A percentile compares a stretch with the other conserved stretches of the same genome.
These are phyloP conservation scores for Potentilla sterilis DNA, from an alignment of 306 rosid species.

Conservation along the genomic window DNA sequence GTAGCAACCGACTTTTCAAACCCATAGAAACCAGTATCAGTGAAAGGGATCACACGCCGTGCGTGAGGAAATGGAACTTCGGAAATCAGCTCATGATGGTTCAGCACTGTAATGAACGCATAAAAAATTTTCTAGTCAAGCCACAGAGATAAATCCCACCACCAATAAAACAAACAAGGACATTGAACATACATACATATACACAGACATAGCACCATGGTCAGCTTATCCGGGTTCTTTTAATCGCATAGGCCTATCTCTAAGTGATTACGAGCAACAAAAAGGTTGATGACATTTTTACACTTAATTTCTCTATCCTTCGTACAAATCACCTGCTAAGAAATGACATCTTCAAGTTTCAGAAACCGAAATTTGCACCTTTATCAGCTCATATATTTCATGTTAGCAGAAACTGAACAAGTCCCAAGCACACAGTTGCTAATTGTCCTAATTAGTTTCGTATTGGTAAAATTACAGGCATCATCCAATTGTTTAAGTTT, in stretches of 20 bases:
- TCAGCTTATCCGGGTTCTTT: not conserved
- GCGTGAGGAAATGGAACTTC: slow-evolving; percentile 39
- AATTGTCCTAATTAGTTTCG: not conserved
- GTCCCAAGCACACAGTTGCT: not conserved
- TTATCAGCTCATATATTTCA: slow-evolving; percentile 8
- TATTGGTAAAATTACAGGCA: not conserved
- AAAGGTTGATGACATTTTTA: not conserved
- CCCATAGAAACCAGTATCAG: slow-evolving; percentile 31
- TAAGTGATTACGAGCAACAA: not conserved
- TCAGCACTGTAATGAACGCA: slow-evolving; percentile 43
- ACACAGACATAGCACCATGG: not conserved
- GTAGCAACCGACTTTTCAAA: slow-evolving; percentile 37
- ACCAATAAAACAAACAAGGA: not conserved
- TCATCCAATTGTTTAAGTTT: not conserved
- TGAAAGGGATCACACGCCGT: slow-evolving; percentile 36
- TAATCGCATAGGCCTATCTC: not conserved
- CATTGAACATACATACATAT: not conserved
- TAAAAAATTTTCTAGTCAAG: not conserved
- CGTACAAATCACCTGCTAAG: not conserved
- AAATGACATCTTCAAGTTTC: slow-evolving; percentile 11
- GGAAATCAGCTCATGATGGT: slow-evolving; percentile 42
- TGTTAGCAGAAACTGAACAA: slow-evolving; percentile 40
- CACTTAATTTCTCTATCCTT: not conserved
- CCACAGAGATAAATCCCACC: not conserved
- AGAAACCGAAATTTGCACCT: not conserved